Evolutionary conservation across 2,329 filamentous ascomycete species (phyloP), one percentile per base, ranked within the genome.

Genomic region (Colletotrichum navitas): DNA sequence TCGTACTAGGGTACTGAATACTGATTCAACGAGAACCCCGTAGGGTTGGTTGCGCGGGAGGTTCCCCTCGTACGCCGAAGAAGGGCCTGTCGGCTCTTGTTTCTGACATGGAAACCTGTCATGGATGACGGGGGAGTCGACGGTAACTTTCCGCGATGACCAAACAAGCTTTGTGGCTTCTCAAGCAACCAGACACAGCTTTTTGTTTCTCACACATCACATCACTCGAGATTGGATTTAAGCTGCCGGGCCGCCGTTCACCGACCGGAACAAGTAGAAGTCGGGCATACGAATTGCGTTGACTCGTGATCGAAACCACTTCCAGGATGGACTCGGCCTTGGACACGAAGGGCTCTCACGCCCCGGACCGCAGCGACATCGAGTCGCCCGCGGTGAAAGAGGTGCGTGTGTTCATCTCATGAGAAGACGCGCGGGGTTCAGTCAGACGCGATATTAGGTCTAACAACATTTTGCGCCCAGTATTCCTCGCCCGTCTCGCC

Each of bases 331-430:
- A 49, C 14, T 45, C 61, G 21, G 14, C n/a, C 8, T 8, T n/a
- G 2, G 55, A 36, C 10, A 41, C 16, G 3, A 70, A 70, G 49
- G 68, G 41, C 41, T 43, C 41, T 2, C 39, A 24, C 41, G 39
- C 47, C 32, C 49, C 12, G 7, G 24, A 16, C 34, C 47, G 49
- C 18, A 21, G 36, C 3, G 65, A 69, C 5, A 16, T 71, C 8
- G 68, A 71, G 43, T 68, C 68, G 5, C 43, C 58, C 14, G 34
- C n/a, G 11, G 59, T 34, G 18, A 71, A 71, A 54, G 51, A 69
- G 29, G 62, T 64, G n/a, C n/a, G 11, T 16, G 59, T 16, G 59
- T 47, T 45, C 43, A 5, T 47, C n/a, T 21, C 8, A 0, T 0
- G 12, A 8, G 5, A 7, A 1, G 14, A 43, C 18, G n/a, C n/a